Evolutionary conservation across 352 stramenopile species (phyloP), one percentile per base, ranked within the genome.

Genomic region (Phytophthora uliginosa): DNA sequence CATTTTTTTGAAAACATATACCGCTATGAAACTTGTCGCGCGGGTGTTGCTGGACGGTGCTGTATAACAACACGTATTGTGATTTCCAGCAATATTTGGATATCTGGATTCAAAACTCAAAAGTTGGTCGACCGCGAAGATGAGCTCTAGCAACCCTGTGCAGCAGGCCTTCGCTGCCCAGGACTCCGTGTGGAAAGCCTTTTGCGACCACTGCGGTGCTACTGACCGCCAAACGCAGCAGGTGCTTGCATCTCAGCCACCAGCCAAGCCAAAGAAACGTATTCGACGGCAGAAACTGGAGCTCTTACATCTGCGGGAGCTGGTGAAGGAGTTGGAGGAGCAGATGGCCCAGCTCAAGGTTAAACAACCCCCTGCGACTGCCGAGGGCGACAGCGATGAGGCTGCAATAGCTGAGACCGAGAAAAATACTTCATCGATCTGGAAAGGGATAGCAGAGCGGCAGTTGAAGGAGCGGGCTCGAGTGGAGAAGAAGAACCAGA

Each of bases 401-500:
- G 3, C 52, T 18, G 17, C 40, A 24, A 2, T 3, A 28, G 51
- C 24, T 17, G 52, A 50, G 20, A 56, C 18, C 7, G 26, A 57
- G 9, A 7, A 8, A 9, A 47, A 56, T 1, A 38, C 6, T 8
- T 28, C 47, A 6, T 59, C 58, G n/a, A 54, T 78, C 20, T 87
- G 80, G 82, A 63, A 78, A 24, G 53, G 20, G 20, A 77, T 86
- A 7, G 79, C 75, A 2, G 60, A 73, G 34, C 20, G 63, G 2
- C 76, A 88, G 42, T 24, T 66, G 4, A 67, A 74, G 18, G 81
- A 79, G 26, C 60, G 63, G 36, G 5, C n/a, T 3, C 57, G 64
- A 15, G 68, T 63, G 3, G 74, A 88, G 20, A 57, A 77, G 18
- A 76, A 84, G 62, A 86, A 86, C 42, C 50, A 60, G 18, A 69